Percentiles rank a stretch among this genome's conserved stretches.
Conservation (phyloP, 208 protist genomes). For the Acanthamoeba royreba region DNA sequence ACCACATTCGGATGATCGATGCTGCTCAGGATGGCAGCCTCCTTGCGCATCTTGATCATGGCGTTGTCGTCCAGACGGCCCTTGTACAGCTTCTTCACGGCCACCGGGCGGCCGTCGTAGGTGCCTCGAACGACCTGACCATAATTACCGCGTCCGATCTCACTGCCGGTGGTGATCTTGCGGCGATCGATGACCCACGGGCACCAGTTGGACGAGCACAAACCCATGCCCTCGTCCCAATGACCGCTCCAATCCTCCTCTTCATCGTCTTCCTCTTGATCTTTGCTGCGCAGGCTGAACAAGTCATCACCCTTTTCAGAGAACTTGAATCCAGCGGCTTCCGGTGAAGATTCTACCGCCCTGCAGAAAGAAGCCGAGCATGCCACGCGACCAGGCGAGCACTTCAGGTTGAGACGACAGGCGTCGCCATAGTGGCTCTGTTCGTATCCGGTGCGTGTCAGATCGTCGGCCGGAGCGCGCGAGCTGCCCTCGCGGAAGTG, state of each 20-base stretch:
- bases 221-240: slow-evolving; percentile 1
- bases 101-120: neutral
- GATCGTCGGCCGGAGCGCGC: neutral
- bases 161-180: neutral
- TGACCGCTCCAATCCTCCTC: neutral
- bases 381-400: neutral
- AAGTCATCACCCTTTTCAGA: neutral
- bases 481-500: neutral
- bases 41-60: neutral
- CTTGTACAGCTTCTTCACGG: slow-evolving; percentile 15
- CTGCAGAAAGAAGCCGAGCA: neutral
- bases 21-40: neutral
- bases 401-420: neutral
- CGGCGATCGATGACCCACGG: neutral
- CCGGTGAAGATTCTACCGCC: neutral
- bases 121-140: neutral
- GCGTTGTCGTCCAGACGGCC: neutral
- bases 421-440: neutral
- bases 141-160: slow-evolving; percentile 32
- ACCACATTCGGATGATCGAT: neutral
- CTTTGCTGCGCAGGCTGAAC: neutral
- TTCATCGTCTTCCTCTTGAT: neutral
- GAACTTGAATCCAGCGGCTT: neutral
- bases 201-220: slow-evolving; percentile 27
- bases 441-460: neutral